phyloP scores from a whole-genome alignment of 805 yeast genomes.

The Monosporozyma siamensis region DNA sequence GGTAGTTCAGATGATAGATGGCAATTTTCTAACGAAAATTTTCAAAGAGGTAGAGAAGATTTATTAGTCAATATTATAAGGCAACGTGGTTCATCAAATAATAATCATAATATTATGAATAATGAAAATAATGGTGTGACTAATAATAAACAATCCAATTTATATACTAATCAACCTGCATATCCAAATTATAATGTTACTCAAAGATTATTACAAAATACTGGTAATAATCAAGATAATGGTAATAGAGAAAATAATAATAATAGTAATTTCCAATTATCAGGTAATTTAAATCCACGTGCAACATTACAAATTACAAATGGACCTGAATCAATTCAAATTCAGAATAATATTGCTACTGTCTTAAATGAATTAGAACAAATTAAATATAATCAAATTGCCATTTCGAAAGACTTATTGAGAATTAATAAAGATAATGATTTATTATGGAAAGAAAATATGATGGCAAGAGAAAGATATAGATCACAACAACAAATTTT shows the following conservation, averaged over 20 bases:
- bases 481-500: conserved; percentile 79
- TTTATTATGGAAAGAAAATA: conserved; percentile 83
- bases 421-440: conserved; percentile 83
- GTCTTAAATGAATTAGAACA: conserved; percentile 63
- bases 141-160: too few species aligned
- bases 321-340: conserved; percentile 5
- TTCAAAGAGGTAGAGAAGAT: conserved; percentile 70
- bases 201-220: conserved; percentile 6
- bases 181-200: not conserved
- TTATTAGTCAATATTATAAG: conserved; percentile 77
- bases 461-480: conserved; percentile 73
- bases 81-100: conserved; percentile 35
- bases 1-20: conserved; percentile 63
- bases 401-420: conserved; percentile 75
- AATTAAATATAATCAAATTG: conserved; percentile 66
- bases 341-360: conserved; percentile 10
- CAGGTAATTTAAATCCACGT: conserved; percentile 1
- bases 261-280: conserved; percentile 1
- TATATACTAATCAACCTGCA: not conserved
- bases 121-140: conserved; percentile 1
- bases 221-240: conserved; percentile 11
- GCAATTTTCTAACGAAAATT: conserved; percentile 82
- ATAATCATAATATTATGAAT: conserved; percentile 3
- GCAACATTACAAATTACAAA: conserved; percentile 3
- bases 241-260: conserved; percentile 6